Evolutionary conservation across 2,329 filamentous ascomycete genomes (phyloP), one percentile per base, ranked within the genome.

Genomic region (Coniella vitis): DNA sequence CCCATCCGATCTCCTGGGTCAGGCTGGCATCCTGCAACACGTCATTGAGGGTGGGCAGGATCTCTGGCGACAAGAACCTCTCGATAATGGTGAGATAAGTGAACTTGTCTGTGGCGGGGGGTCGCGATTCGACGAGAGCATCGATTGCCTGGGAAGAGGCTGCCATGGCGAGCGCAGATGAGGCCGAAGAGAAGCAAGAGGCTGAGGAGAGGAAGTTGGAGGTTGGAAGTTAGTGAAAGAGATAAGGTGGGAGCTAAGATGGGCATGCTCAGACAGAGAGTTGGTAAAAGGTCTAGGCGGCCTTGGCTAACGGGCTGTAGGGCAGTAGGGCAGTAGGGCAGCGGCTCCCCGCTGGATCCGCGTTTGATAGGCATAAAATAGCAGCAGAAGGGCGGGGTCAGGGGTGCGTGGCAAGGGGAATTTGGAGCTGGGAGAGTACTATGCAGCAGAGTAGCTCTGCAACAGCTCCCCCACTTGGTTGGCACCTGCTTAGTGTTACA

Each of bases 1-100:
- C 87, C 87, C 87, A 93, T 43, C 87, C 87, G 58, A 91, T 90
- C 49, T 88, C 84, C 52, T 78, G 78, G 3, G 86, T 87, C 49
- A 90, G 61, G 73, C 82, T 49, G 79, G 90, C 61, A 76, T 89
- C 59, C 50, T 67, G 59, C 38, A 66, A 57, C 38, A 68, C 79
- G 19, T 83, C 74, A 57, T 88, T 78, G 39, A 91, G 72, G 3
- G 78, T 69, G 1, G 85, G 83, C 38, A 91, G 70, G 52, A 84
- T 74, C 51, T 83, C 80, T 16, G 79, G 74, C 4, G 76, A 81
- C 39, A 90, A 71, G 56, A 86, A 84, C 65, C 86, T 81, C 63
- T 89, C 84, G 59, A 91, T 70, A 54, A 90, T 82, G 48, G 86
- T 89, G 47, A 90, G 76, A 64, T 90, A 91, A 19, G 85, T 89